Base-by-base conservation (phyloP, 225 moss, liverwort and hornwort genomes). In the Pseudisothecium myosuroides region DNA sequence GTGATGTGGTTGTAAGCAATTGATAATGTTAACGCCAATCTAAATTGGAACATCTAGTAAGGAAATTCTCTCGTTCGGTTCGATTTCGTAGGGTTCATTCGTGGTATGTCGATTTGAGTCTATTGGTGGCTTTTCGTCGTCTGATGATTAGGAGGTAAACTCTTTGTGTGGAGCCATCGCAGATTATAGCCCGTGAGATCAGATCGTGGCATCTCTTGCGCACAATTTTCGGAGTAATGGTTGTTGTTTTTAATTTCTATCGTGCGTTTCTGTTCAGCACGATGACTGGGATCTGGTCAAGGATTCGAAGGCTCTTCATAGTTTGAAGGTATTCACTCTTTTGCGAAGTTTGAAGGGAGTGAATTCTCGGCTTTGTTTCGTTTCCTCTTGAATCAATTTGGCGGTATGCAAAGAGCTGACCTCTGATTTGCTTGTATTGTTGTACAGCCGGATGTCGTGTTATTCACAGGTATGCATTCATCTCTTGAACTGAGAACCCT, bases 361-460 rank as follows among this genome's bases (percentile, higher is more conserved):
- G 82, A 73, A 83, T 59, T 12, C 56, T 61, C 31, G 52, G 32
- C 23, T 49, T 54, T 55, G 39, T 88, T 83, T 84, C 86, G 75
- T 80, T 84, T 62, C 54, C 61, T 69, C 55, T 83, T 86, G 41
- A 88, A 88, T 52, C 32, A 39, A 41, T 82, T 82, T 76, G 80
- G 18, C 50, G 39, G 45, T 86, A 31, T 50, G 76, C 76, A 29
- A 86, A 56, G 68, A 85, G 65, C 89, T 91, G 88, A 92, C 79
- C 24, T n/a, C 65, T 68, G 43, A 34, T 36, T 80, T 86, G 82
- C 45, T 85, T 88, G 67, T 89, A 62, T 87, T 92, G 52, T 74
- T 93, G 84, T 92, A 85, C 94, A 97, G 97, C 97, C 98, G 84
- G 96, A 98, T 85, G 88, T 96, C 85, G 98, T 98, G 64, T 89